Evolutionary conservation across 164 flowering plant genomes (phyloP), one percentile per base, ranked within the genome.

Genomic region (Vitis cinerea): DNA sequence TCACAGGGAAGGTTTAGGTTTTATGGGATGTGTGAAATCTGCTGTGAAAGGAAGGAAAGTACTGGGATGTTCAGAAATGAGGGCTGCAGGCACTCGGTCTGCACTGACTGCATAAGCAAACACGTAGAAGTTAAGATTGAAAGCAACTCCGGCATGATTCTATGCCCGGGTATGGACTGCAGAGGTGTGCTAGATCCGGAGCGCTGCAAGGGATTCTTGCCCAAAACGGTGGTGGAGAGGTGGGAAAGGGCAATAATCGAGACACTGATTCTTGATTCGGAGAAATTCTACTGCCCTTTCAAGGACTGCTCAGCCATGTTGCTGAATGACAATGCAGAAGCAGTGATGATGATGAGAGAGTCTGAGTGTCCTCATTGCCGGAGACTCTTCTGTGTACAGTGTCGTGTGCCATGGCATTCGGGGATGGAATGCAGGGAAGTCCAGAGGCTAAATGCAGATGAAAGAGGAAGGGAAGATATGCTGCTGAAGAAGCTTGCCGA

Each of bases 71-170:
- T 82, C 72, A 30, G 4, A 19, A 60, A 13, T 3, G 2, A 15
- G 9, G 44, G 51, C 14, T 86, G 90, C 73, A 0, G 23, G 9
- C 86, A 86, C 59, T 69, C 68, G 0, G 77, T 65, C 59, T 84
- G 88, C 76, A 31, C 55, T 9, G 81, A 72, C 7, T 86, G 90
- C 74, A 72, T 81, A 8, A 11, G 47, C 72, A 73, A 67, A n/a
- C 77, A 86, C 65, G 68, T 84, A 0, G 57, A 68, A 10, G 23
- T 77, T 3, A 81, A 77, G 74, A 7, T 83, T 4, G 59, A 75
- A 37, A 77, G 75, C 2, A 69, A 72, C 51, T 14, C 29, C 0
- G 10, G 51, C 0, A n/a, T 2, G 9, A 62, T 86, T 2, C 13
- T 13, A 13, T 82, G 85, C 63, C 85, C 85, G 0, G 79, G 50